Evolutionary conservation across 768 basidiomycete species (phyloP).

Genomic region (Auricularia auricula-judae): DNA sequence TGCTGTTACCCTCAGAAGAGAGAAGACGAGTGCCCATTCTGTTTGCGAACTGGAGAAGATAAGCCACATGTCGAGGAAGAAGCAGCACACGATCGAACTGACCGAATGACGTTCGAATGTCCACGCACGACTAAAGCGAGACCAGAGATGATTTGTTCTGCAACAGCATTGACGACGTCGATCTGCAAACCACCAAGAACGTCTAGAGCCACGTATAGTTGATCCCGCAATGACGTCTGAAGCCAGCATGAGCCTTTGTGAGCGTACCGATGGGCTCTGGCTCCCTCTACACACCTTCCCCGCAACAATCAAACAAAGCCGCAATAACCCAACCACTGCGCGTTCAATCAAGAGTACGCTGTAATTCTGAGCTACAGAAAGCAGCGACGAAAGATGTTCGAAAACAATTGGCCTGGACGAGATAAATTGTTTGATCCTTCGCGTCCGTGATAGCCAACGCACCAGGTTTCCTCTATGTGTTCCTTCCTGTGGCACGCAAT

Average conservation of each 20-base stretch:
- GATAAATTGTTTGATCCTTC: not conserved
- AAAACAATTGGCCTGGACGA: constrained; percentile 81
- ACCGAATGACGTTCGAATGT: constrained; percentile 64
- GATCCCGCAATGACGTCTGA: constrained; percentile 78
- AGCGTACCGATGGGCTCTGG: constrained; percentile 3
- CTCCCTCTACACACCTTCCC: constrained; percentile 45
- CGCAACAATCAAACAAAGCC: constrained; percentile 74
- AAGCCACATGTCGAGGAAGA: too few relatives aligned
- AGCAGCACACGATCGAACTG: not conserved
- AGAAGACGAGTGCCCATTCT: constrained; percentile 91
- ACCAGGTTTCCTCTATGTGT: constrained; percentile 86
- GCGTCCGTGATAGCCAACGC: constrained; percentile 14
- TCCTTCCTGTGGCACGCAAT: constrained; percentile 66
- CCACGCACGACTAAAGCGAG: constrained; percentile 69
- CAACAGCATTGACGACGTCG: constrained; percentile 67
- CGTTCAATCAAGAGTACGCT: constrained; percentile 88
- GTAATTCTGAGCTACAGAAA: constrained; percentile 69
- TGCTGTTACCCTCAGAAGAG: constrained; percentile 75
- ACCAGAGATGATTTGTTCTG: constrained; percentile 80
- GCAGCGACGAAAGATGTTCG: constrained; percentile 77
- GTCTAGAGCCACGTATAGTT: constrained; percentile 90
- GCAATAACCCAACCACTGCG: constrained; percentile 79
- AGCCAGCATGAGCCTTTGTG: not conserved
- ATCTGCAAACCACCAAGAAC: constrained; percentile 72
- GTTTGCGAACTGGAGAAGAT: constrained; percentile 58